Evolutionary conservation across 2,329 filamentous ascomycete species (phyloP).

Genomic region (Arthrinium phaeospermum): DNA sequence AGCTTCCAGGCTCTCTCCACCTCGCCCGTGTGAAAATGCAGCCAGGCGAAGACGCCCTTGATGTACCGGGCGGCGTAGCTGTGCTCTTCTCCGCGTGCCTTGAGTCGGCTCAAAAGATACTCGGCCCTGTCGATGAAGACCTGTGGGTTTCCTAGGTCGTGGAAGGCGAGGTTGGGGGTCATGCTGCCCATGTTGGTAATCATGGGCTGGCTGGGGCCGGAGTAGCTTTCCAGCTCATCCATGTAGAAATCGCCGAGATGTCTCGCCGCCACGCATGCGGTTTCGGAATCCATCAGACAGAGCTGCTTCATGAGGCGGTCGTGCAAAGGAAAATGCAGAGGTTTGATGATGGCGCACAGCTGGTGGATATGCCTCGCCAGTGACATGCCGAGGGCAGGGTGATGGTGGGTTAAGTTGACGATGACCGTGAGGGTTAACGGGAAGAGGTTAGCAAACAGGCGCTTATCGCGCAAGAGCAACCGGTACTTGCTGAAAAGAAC

Average conservation of each 20-base stretch:
- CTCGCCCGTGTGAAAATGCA: constrained; percentile 1
- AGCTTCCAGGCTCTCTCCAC: constrained; percentile 1
- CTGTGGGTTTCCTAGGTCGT: not conserved
- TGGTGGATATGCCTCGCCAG: constrained; percentile 3
- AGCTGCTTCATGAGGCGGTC: constrained; percentile 1
- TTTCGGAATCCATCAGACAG: not conserved
- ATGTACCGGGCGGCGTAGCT: not conserved
- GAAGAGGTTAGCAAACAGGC: not conserved
- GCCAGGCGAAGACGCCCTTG: constrained; percentile 1
- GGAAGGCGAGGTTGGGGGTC: not conserved
- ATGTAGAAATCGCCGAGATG: constrained; percentile 8
- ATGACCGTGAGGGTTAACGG: constrained; percentile 5
- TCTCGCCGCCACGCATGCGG: not conserved
- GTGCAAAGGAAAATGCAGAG: not conserved
- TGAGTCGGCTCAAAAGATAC: not conserved
- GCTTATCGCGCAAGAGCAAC: not conserved
- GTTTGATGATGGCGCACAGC: not conserved
- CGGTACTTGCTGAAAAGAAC: constrained; percentile 4
- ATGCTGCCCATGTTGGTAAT: constrained; percentile 13
- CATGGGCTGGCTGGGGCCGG: not conserved
- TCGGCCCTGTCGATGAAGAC: constrained; percentile 2
- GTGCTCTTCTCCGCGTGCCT: not conserved
- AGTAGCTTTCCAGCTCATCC: not conserved
- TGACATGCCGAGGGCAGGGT: not conserved
- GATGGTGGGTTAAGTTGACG: not conserved